These are phyloP conservation scores for Cryptococcus sp. DNA, from an alignment of 1,284 basidiomycete species.

Conservation along the genomic window DNA sequence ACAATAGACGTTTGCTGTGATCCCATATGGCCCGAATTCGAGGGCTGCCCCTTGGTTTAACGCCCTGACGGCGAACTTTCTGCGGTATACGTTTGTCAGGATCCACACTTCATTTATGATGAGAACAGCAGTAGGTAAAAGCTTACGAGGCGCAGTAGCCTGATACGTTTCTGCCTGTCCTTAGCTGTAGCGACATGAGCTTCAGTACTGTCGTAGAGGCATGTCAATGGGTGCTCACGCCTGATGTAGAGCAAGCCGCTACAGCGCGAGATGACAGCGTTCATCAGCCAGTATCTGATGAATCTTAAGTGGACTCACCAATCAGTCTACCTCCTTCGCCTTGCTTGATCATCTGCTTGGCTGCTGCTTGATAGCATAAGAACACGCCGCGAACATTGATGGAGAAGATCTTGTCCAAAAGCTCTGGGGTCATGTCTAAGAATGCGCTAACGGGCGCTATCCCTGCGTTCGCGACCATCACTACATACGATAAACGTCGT, in stretches of 20 bases:
- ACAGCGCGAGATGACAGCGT: not conserved
- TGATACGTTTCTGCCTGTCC: conserved; percentile 19
- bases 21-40: conserved; percentile 54
- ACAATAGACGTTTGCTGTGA: conserved; percentile 61
- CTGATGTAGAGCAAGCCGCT: conserved; percentile 11
- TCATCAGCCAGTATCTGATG: not conserved
- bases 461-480: conserved; percentile 55
- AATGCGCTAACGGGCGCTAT: conserved; percentile 46
- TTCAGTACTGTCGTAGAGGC: not conserved
- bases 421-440: conserved; percentile 47
- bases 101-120: no score
- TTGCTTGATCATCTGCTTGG: conserved; percentile 56
- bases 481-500: conserved; percentile 1
- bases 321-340: conserved; percentile 55
- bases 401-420: conserved; percentile 40
- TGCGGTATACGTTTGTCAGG: conserved; percentile 11
- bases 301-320: conserved; percentile 51
- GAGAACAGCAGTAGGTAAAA: conserved; percentile 19
- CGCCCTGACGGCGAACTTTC: conserved; percentile 56
- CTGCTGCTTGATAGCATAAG: conserved; percentile 54
- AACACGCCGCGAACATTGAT: conserved; percentile 52
- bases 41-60: conserved; percentile 52
- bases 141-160: conserved; percentile 34
- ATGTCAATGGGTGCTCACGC: conserved; percentile 1
- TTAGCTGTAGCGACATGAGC: conserved; percentile 1